Conservation (phyloP, 2,329 filamentous ascomycete species). For the Leptographium galeiforme region DNA sequence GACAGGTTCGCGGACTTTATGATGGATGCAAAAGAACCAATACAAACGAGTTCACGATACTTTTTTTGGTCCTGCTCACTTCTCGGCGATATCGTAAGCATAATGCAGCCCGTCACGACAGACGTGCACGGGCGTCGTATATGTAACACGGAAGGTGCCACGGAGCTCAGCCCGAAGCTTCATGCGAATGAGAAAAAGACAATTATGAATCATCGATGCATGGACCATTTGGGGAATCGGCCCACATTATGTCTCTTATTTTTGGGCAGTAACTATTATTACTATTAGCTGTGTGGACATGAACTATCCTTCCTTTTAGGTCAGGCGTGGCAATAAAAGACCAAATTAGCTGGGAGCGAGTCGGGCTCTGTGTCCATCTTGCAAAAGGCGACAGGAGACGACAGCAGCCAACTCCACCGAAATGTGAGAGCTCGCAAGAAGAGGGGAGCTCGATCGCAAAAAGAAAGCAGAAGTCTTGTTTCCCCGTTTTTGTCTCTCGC, state of each 20-base stretch:
- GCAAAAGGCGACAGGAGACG: background rate
- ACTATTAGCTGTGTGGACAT: background rate
- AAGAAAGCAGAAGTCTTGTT: background rate
- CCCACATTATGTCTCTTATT: background rate
- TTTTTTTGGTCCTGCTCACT: too few species aligned
- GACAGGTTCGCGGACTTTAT: too few species aligned
- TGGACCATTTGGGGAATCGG: background rate
- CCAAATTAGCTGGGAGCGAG: constrained; percentile 1
- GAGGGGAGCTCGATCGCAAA: constrained; percentile 3
- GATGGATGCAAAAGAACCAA: too few species aligned
- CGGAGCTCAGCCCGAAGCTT: too few species aligned
- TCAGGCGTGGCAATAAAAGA: constrained; percentile 3
- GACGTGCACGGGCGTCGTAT: too few species aligned
- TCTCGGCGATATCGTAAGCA: too few species aligned
- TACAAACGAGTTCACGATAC: too few species aligned
- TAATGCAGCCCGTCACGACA: too few species aligned
- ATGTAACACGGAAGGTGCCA: too few species aligned
- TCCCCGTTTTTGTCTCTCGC: constrained; percentile 6
- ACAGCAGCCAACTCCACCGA: constrained; percentile 4
- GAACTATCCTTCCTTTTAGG: background rate
- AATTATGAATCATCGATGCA: background rate
- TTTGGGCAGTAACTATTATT: background rate
- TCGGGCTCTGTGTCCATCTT: background rate
- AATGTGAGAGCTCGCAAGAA: constrained; percentile 2
- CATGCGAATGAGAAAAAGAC: background rate